Base-by-base conservation (phyloP, 2,329 filamentous ascomycete species). In the Cryphonectria japonica region DNA sequence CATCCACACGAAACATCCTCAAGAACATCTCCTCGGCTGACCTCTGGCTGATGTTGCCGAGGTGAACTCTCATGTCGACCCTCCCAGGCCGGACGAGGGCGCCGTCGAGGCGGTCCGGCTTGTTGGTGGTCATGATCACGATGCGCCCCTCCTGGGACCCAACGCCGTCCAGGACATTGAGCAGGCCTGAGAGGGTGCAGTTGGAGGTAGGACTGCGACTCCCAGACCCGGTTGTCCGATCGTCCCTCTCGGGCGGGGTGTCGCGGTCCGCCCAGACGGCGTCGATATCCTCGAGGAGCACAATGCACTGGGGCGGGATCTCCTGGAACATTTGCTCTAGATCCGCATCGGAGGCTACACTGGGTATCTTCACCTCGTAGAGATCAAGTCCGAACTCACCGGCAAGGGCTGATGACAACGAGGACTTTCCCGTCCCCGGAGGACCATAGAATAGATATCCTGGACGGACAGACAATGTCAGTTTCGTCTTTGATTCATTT, bases 51-150 rank as follows among this genome's bases (percentile, higher is more conserved):
- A 81, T 80, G 41, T 80, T 78, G 0, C 79, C 78, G 77, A 93
- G 92, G 68, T 82, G 80, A 19, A 91, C 83, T 61, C 84, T 85
- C 78, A 89, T 82, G 71, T 92, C 89, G 0, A 92, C 85, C 2
- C 89, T 80, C 0, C 90, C 90, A 0, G 90, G 89, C 0, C 90
- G 83, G 34, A 91, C 85, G 1, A 92, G 82, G 0, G 89, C 89
- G 2, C 83, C 79, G 70, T 92, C 89, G 0, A 92, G 83, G 70
- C 87, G 86, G 70, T 91, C 87, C 0, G 85, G 84, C 70, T 88
- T 86, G 74, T 93, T 93, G 0, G 90, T 91, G 0, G 90, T 93
- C 91, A 93, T 92, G 73, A 93, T 87, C 0, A 93, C 82, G 1
- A 93, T 87, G 9, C 89, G 84, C 1, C 90, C 91, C 79, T 93